Evolutionary conservation across 1,284 basidiomycete species (phyloP).

Genomic region (Trichosporon asahii): DNA sequence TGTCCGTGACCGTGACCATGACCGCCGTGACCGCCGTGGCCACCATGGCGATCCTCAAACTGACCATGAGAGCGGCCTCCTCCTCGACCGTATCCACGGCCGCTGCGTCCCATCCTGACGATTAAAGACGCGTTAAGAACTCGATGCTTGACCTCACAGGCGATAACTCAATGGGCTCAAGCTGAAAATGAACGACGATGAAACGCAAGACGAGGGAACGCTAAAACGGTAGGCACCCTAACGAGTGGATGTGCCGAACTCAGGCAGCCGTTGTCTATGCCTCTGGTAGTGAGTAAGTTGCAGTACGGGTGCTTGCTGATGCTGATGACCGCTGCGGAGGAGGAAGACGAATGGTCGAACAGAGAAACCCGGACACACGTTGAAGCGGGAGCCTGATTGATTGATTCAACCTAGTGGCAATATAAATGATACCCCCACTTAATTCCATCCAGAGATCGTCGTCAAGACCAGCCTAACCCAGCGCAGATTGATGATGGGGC

Average conservation of each 20-base stretch:
- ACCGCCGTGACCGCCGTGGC: not conserved
- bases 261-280: conserved; percentile 4
- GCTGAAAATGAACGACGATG: not conserved
- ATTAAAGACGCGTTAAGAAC: not conserved
- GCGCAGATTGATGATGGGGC: not conserved
- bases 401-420: not conserved
- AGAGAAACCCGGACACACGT: not conserved
- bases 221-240: not conserved
- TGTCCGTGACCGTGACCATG: conserved; percentile 10
- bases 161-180: not conserved
- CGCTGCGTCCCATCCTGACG: conserved; percentile 10
- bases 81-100: not conserved
- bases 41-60: not conserved
- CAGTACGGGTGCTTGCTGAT: conserved; percentile 4
- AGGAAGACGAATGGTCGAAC: conserved; percentile 2
- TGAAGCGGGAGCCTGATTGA: not conserved
- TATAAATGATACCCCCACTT: not conserved
- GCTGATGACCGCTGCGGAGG: conserved; percentile 6
- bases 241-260: conserved; percentile 1
- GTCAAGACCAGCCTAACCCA: not conserved
- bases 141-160: not conserved
- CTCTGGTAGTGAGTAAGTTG: conserved; percentile 8
- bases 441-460: not conserved
- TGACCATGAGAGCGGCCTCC: not conserved
- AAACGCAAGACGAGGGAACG: conserved; percentile 2